These are phyloP conservation scores for Pythium inflatum DNA, from an alignment of 352 stramenopile genomes.

Conservation along the genomic window DNA sequence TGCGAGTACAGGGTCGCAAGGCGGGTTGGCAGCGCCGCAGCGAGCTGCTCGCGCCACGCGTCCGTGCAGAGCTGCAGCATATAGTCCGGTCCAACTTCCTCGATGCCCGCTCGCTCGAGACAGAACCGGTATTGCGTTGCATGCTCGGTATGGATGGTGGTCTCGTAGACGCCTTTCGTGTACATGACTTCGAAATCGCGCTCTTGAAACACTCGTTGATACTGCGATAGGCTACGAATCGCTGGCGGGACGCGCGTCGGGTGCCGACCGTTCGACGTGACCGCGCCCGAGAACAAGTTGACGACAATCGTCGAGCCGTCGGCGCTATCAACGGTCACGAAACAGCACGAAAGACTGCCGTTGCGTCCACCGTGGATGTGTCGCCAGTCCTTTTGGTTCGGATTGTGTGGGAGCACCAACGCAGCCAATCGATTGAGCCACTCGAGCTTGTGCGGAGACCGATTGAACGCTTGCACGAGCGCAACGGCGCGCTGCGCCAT, in stretches of 20 bases:
- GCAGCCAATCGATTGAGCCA: slow-evolving; percentile 6
- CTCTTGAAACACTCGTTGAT: slow-evolving; percentile 45
- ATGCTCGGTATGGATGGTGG: slow-evolving; percentile 29
- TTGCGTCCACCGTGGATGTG: background rate
- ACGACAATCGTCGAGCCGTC: slow-evolving; percentile 41
- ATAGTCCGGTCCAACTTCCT: slow-evolving; percentile 33
- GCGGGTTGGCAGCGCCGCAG: slow-evolving; percentile 31
- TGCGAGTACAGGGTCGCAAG: slow-evolving; percentile 40
- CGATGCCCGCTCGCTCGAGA: slow-evolving; percentile 37
- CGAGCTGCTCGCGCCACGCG: slow-evolving; percentile 36
- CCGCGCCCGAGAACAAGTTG: slow-evolving; percentile 53
- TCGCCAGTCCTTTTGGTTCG: slow-evolving; percentile 35
- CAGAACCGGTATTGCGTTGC: slow-evolving; percentile 47
- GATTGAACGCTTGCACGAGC: background rate
- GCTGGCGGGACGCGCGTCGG: slow-evolving; percentile 41
- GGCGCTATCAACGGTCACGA: slow-evolving; percentile 27
- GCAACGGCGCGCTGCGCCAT: slow-evolving; percentile 36
- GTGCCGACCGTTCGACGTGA: slow-evolving; percentile 47
- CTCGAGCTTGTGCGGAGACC: background rate
- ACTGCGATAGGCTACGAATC: slow-evolving; percentile 41
- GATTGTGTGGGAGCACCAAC: background rate
- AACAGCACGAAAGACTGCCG: slow-evolving; percentile 37
- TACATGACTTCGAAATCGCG: slow-evolving; percentile 59
- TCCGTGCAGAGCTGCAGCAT: slow-evolving; percentile 20
- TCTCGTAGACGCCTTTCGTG: slow-evolving; percentile 35